Base-by-base conservation (phyloP, 1,284 basidiomycete species). In the Sanghuangporus sanghuang region DNA sequence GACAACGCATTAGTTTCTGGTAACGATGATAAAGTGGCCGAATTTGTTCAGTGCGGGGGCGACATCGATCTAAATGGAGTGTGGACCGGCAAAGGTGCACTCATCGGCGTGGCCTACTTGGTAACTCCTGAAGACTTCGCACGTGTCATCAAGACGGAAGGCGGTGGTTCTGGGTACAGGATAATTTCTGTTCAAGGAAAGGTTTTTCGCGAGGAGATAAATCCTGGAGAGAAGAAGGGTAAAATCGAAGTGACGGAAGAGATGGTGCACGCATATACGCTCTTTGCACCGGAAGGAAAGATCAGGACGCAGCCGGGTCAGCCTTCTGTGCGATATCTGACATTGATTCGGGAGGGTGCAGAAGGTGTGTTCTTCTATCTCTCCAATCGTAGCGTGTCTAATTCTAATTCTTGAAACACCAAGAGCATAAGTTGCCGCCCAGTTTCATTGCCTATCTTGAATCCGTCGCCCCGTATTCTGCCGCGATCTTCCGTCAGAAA, bases 51-150 rank as follows among this genome's bases (percentile, higher is more conserved):
- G 36, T 32, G 56, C 23, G 39, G 38, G 44, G 4, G 42, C 32
- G 27, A 50, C 9, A 27, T 39, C 8, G 60, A 62, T 18, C 23
- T 40, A 16, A 40, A 66, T 23, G 57, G 36, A 18, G 53, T 35
- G 16, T 61, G 59, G 64, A 59, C 49, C 2, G 63, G 63, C 35
- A 35, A 39, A 27, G 58, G 63, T 27, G 60, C 55, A 14, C 57
- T 68, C 16, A 56, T 66, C n/a, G 65, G 65, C 7, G 65, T 68
- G 11, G 67, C 57, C 12, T 67, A 68, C 46, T 57, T 68, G 16
- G 53, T 68, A 9, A 60, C 67, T 4, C 57, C 59, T 7, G 35
- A 62, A 35, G 67, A 67, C 46, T 68, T 64, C 54, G 44, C 58
- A 2, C 57, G 32, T 32, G 38, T 68, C 0, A 21, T 68, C 32